These are phyloP conservation scores for Tulasnella sp. DNA, from an alignment of 768 basidiomycete genomes.

Conservation along the genomic window DNA sequence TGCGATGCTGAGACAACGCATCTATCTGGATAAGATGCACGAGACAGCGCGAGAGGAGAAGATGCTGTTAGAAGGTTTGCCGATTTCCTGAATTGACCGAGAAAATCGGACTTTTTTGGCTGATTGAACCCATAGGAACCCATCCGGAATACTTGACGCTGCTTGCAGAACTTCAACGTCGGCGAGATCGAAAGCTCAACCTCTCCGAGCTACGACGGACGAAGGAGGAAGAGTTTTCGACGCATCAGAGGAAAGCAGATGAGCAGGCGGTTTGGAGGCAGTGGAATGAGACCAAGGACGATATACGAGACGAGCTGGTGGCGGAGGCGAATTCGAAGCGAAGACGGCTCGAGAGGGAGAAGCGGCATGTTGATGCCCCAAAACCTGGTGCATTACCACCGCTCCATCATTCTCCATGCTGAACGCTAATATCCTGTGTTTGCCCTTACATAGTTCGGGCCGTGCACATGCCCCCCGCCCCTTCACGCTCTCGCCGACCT, in stretches of 20 bases:
- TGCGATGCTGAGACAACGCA: constrained; percentile 68
- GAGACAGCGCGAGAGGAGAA: constrained; percentile 79
- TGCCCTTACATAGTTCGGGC: not conserved
- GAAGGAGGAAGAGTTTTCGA: constrained; percentile 53
- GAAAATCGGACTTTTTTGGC: not conserved
- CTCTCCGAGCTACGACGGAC: constrained; percentile 64
- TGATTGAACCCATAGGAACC: constrained; percentile 37
- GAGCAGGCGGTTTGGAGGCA: constrained; percentile 76
- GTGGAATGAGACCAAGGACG: constrained; percentile 80
- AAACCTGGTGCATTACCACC: constrained; percentile 46
- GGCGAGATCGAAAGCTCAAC: constrained; percentile 71
- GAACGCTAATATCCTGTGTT: not conserved
- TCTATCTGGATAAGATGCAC: constrained; percentile 94
- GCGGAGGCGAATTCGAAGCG: constrained; percentile 82
- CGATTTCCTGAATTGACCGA: not conserved
- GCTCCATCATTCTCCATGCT: not conserved
- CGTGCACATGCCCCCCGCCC: not conserved
- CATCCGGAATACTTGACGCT: constrained; percentile 83
- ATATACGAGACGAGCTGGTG: constrained; percentile 77
- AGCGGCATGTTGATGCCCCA: constrained; percentile 65
- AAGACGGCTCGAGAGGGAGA: constrained; percentile 73
- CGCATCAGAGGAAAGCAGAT: constrained; percentile 52
- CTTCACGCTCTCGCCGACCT: not conserved
- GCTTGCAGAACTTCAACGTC: constrained; percentile 61
- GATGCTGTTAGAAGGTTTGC: constrained; percentile 62